phyloP scores from a whole-genome alignment of 768 basidiomycete genomes.

The Kwoniella heveanensis region DNA sequence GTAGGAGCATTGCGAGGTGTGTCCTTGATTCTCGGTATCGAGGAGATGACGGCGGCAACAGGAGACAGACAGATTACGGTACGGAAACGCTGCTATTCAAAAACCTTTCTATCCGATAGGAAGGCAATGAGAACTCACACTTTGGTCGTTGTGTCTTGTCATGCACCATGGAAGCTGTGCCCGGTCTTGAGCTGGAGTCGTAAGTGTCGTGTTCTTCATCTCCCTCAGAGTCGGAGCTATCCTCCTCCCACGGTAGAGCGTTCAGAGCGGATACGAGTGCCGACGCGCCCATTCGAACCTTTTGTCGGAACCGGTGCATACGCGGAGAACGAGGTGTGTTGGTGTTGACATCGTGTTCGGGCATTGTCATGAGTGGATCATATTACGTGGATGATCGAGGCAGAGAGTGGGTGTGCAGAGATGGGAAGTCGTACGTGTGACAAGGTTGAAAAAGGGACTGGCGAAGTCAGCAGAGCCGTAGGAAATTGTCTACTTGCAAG shows the following conservation, averaged over 20 bases:
- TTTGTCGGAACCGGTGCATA: constrained; percentile 5
- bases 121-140: constrained; percentile 22
- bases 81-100: too few species aligned
- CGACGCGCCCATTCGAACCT: constrained; percentile 51
- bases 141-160: constrained; percentile 20
- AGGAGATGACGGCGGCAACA: too few species aligned
- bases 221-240: constrained; percentile 33
- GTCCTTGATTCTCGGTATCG: too few species aligned
- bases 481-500: too few species aligned
- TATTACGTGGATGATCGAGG: too few species aligned
- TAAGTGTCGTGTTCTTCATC: constrained; percentile 17
- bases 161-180: constrained; percentile 15
- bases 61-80: too few species aligned
- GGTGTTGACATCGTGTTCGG: constrained; percentile 3
- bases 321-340: constrained; percentile 1
- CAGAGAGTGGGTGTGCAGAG: too few species aligned
- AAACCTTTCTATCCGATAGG: too few species aligned
- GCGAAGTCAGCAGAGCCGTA: too few species aligned
- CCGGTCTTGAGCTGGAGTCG: constrained; percentile 5
- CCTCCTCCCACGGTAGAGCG: constrained; percentile 46
- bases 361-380: too few species aligned
- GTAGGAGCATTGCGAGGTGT: not conserved
- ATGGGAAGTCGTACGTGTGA: too few species aligned
- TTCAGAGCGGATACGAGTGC: constrained; percentile 50
- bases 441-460: too few species aligned